Percentiles rank a stretch among this genome's conserved stretches.
phyloP scores from a whole-genome alignment of 2,329 filamentous ascomycete species.

The Penicillium sp. region DNA sequence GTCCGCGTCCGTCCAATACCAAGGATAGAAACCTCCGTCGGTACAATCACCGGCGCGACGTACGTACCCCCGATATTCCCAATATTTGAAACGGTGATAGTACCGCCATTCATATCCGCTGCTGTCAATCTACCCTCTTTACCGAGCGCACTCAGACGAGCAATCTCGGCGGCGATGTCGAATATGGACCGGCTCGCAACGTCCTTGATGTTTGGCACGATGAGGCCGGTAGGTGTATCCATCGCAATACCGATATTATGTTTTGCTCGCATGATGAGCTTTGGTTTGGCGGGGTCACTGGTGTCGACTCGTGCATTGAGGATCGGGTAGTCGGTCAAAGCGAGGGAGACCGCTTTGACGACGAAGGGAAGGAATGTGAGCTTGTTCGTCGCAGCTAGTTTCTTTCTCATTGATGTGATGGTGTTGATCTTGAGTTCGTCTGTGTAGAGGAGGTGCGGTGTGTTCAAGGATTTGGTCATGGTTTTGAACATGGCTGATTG shows the following conservation, averaged over 20 bases:
- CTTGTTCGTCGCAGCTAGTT: conserved; percentile 66
- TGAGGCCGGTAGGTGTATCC: conserved; percentile 79
- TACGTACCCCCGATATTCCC: conserved; percentile 92
- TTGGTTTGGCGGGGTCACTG: conserved; percentile 59
- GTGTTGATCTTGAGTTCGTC: conserved; percentile 79
- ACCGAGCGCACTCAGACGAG: conserved; percentile 66
- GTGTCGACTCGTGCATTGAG: conserved; percentile 79
- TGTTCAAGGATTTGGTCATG: conserved; percentile 86
- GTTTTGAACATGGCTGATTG: conserved; percentile 95
- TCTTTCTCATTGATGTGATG: conserved; percentile 65
- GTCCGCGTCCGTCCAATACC: conserved; percentile 76
- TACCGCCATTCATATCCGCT: conserved; percentile 74
- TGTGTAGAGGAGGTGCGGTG: conserved; percentile 93
- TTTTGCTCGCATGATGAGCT: conserved; percentile 68
- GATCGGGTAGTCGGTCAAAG: conserved; percentile 72
- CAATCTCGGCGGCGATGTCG: conserved; percentile 70
- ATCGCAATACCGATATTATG: conserved; percentile 97
- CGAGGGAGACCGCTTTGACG: conserved; percentile 87
- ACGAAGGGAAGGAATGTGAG: conserved; percentile 91
- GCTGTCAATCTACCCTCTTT: conserved; percentile 66
- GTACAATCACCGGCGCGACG: conserved; percentile 83
- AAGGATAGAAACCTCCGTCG: conserved; percentile 84
- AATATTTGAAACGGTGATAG: conserved; percentile 94
- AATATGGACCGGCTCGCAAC: conserved; percentile 71
- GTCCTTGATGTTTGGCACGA: conserved; percentile 87